Evolutionary conservation across 148 eudicot genomes (phyloP).

Genomic region (Rhododendron mucronatum): DNA sequence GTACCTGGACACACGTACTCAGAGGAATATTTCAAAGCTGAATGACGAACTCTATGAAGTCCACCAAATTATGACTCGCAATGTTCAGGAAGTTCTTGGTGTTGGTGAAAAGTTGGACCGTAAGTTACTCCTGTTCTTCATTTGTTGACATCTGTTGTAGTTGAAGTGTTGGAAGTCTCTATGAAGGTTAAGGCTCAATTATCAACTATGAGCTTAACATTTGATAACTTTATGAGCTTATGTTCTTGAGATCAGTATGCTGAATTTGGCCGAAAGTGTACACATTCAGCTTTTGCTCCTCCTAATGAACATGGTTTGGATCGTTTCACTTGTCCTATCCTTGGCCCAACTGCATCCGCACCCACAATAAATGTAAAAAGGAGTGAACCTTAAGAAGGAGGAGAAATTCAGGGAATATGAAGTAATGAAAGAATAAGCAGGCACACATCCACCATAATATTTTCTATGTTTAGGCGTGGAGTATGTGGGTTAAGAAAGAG

Average conservation of each 20-base stretch:
- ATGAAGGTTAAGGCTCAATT: background rate
- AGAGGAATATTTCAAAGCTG: conserved; percentile 82
- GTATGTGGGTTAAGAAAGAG: background rate
- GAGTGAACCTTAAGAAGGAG: background rate
- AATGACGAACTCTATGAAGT: conserved; percentile 97
- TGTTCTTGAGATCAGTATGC: background rate
- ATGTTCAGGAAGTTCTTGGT: conserved; percentile 98
- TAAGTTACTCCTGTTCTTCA: conserved; percentile 37
- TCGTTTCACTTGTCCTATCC: background rate
- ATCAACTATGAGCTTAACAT: background rate
- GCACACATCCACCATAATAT: background rate
- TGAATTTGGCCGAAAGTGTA: background rate
- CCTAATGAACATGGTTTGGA: background rate
- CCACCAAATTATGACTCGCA: conserved; percentile 97
- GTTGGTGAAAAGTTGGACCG: conserved; percentile 99
- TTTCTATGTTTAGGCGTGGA: background rate
- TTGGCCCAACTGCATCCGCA: background rate
- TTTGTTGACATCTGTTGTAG: background rate
- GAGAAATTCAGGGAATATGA: background rate
- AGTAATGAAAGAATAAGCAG: background rate
- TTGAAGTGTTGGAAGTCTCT: background rate
- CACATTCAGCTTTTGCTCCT: background rate
- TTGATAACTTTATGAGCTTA: background rate
- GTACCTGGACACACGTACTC: conserved; percentile 91
- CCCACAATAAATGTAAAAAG: background rate